Evolutionary conservation across 2,329 filamentous ascomycete species (phyloP), one percentile per base, ranked within the genome.

Genomic region (Aureobasidium lini): DNA sequence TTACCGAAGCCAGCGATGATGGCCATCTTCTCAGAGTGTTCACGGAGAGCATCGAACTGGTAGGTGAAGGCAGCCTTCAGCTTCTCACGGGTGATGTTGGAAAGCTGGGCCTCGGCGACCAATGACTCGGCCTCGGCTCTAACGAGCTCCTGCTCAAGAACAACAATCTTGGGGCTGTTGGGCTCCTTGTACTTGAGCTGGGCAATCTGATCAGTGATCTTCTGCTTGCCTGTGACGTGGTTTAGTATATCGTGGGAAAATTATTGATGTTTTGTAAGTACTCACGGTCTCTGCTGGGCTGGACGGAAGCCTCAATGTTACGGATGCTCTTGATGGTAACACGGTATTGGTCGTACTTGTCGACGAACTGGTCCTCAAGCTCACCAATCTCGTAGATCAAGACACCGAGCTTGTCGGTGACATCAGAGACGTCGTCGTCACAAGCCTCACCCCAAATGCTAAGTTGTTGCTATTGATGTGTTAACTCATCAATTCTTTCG

Each of bases 171-270:
- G 64, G 93, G 92, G 37, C 92, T 96, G 79, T 95, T 96, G 66
- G 94, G 94, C 76, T 99, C 94, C 81, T 99, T 99, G 85, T 97
- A 99, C 77, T 99, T 99, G 69, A 99, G 84, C 75, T 97, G 93
- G 53, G 94, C 93, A 68, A 99, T 99, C 73, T 97, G 90, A 73
- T 99, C 94, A 69, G 90, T 96, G 71, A 99, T 97, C 79, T 97
- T 99, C 76, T 97, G 93, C 81, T 99, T 99, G 76, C 90, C 90
- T 95, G 66, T 59, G 7, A 16, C 6, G 6, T 57, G 36, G 61
- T 61, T 68, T 64, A 72, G 56, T 42, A 46, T 15, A 1, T 13
- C 11, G 8, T 1, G 15, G 58, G 13, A 15, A 10, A n/a, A 11
- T 15, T 6, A 8, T 37, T 6, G 15, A 18, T 23, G 23, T 23